A percentile compares a stretch with the other conserved stretches of the same genome.
Conservation (phyloP, 2,329 filamentous ascomycete genomes). For the Xylariales sp. region DNA sequence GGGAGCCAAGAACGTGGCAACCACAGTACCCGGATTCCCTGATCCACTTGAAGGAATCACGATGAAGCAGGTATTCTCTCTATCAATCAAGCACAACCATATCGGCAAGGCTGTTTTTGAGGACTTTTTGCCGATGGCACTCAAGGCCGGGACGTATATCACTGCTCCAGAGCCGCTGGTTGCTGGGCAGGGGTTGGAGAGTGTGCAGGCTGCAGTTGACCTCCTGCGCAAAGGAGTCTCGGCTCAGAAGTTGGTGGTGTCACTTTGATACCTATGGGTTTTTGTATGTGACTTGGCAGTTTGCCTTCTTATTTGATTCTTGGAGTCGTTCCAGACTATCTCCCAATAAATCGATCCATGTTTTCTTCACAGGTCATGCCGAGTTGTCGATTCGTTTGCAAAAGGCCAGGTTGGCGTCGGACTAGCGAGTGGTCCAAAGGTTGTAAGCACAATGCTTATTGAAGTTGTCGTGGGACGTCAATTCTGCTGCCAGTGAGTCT, state of each 20-base stretch:
- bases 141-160: conserved; percentile 30
- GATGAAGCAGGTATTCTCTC: not conserved
- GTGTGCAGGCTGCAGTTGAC: conserved; percentile 35
- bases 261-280: too few species aligned
- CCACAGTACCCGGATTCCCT: conserved; percentile 12
- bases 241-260: conserved; percentile 37
- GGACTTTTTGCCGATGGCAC: conserved; percentile 32
- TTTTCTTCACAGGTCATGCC: too few species aligned
- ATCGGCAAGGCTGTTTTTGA: conserved; percentile 28
- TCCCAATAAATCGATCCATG: too few species aligned
- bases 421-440: too few species aligned
- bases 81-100: not conserved
- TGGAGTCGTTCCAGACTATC: too few species aligned
- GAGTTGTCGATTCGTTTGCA: too few species aligned
- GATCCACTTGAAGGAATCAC: not conserved
- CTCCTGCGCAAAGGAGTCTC: conserved; percentile 32
- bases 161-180: conserved; percentile 34
- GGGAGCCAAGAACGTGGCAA: conserved; percentile 20
- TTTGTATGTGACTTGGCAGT: too few species aligned
- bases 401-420: too few species aligned
- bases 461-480: too few species aligned
- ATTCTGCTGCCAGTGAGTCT: too few species aligned
- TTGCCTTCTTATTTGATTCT: too few species aligned
- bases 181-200: conserved; percentile 35
- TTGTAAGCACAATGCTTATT: too few species aligned